Evolutionary conservation across 306 rosid genomes (phyloP), one percentile per base, ranked within the genome.

Genomic region (Spatholobus suberectus): DNA sequence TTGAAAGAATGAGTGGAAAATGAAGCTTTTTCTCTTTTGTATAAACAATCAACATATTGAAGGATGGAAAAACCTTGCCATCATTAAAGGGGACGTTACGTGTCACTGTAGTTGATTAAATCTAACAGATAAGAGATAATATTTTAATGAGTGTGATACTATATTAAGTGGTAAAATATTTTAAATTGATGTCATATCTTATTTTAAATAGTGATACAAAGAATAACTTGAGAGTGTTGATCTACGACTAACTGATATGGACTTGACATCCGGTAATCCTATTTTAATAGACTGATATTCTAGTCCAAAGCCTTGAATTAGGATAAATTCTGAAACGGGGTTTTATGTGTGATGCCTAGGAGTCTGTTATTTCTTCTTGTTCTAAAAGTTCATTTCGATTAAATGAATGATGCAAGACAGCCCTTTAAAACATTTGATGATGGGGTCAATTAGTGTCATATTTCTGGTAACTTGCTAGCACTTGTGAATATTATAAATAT

Each of bases 321-420:
- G 41, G 15, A 34, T 17, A 61, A 26, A 61, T 38, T 29, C 54
- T 26, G 55, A 29, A 62, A 12, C 24, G 8, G 11, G 69, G 49
- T 81, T 73, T 70, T 62, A 20, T 29, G 32, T 20, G 44, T 82
- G 35, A 62, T 74, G 18, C 70, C 14, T 26, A 8, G 27, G 35
- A 9, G 20, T 61, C 43, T 49, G 59, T 65, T n/a, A 23, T 68
- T 68, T 44, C 62, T 69, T 61, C 63, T 58, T 62, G 35, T 20
- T 37, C 35, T 58, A 6, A 38, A 34, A 29, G 37, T 67, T 38
- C 59, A 65, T 58, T 35, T 73, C 4, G 44, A 34, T 73, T 73
- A 57, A 62, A 71, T 70, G 77, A 67, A 18, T 49, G 75, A 83
- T 61, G 46, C 75, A 18, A 51, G 20, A 20, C 12, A 21, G 20